A percentile compares a stretch with the other conserved stretches of the same genome.
These are phyloP conservation scores for Tylopilus subfusipes DNA, from an alignment of 768 basidiomycete genomes.

Conservation along the genomic window DNA sequence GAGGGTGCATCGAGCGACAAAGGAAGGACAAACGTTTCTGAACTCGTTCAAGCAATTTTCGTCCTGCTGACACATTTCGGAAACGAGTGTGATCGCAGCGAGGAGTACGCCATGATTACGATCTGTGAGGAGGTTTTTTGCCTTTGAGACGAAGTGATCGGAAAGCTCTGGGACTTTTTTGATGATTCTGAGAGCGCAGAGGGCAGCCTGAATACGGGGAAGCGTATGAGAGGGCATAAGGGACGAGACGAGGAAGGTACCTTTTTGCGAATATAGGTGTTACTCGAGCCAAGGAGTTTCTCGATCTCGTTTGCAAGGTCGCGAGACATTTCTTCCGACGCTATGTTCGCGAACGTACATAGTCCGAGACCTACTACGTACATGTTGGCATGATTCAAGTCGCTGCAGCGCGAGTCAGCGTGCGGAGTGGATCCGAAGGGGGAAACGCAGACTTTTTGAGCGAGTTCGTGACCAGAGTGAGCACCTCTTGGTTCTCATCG, in stretches of 20 bases:
- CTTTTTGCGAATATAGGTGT: constrained; percentile 99
- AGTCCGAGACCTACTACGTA: constrained; percentile 96
- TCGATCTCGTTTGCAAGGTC: constrained; percentile 98
- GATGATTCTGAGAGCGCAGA: constrained; percentile 91
- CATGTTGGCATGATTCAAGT: constrained; percentile 99
- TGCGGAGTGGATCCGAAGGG: not conserved
- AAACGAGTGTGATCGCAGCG: constrained; percentile 90
- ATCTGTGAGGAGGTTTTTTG: constrained; percentile 89
- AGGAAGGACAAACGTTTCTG: constrained; percentile 64
- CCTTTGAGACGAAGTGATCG: constrained; percentile 86
- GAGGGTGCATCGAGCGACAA: constrained; percentile 3
- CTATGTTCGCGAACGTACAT: constrained; percentile 98
- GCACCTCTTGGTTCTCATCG: constrained; percentile 96
- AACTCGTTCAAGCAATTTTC: constrained; percentile 74
- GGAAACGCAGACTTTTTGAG: constrained; percentile 76
- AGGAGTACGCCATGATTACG: constrained; percentile 96
- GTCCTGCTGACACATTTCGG: constrained; percentile 90
- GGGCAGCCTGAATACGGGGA: constrained; percentile 62
- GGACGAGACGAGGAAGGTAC: constrained; percentile 35
- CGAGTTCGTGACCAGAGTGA: constrained; percentile 96
- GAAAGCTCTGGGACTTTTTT: constrained; percentile 95
- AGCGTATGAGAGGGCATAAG: not conserved
- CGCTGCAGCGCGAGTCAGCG: constrained; percentile 47
- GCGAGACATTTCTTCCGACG: constrained; percentile 99
- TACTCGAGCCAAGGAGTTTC: constrained; percentile 94